Evolutionary conservation across 2,329 filamentous ascomycete species (phyloP).

Genomic region (Fusarium metavorans): DNA sequence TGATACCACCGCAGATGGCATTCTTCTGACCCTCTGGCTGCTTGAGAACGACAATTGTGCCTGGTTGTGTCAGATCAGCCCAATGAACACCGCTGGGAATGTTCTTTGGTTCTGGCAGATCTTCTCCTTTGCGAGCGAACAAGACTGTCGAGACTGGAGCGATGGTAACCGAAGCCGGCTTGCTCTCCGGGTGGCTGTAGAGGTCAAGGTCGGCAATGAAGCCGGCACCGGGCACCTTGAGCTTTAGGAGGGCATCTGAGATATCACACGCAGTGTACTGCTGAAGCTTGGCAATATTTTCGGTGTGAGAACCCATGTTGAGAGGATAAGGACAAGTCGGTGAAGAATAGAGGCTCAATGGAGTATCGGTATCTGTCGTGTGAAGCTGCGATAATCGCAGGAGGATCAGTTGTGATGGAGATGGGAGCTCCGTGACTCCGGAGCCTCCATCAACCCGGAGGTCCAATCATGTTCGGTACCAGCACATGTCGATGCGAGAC

Average conservation of each 20-base stretch:
- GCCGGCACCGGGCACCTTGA: slow-evolving; percentile 75
- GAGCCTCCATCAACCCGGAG: slow-evolving; percentile 42
- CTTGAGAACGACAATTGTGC: slow-evolving; percentile 74
- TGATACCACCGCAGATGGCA: slow-evolving; percentile 81
- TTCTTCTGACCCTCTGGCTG: slow-evolving; percentile 75
- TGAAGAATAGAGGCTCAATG: slow-evolving; percentile 23
- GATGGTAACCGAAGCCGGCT: slow-evolving; percentile 50
- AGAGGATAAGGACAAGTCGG: slow-evolving; percentile 23
- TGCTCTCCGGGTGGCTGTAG: slow-evolving; percentile 45
- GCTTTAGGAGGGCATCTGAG: slow-evolving; percentile 78
- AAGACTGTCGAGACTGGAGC: slow-evolving; percentile 71
- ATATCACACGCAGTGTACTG: slow-evolving; percentile 67
- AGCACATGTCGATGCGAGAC: slow-evolving; percentile 37
- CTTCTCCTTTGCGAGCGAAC: slow-evolving; percentile 69
- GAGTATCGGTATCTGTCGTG: slow-evolving; percentile 18
- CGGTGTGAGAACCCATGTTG: slow-evolving; percentile 37
- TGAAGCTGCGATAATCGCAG: slow-evolving; percentile 27
- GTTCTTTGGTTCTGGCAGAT: slow-evolving; percentile 54
- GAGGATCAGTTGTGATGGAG: slow-evolving; percentile 30
- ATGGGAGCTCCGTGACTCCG: slow-evolving; percentile 44
- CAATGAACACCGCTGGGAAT: slow-evolving; percentile 73
- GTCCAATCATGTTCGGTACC: slow-evolving; percentile 46
- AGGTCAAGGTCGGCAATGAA: slow-evolving; percentile 69
- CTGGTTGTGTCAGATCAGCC: slow-evolving; percentile 72
- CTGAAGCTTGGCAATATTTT: slow-evolving; percentile 46